These are phyloP conservation scores for Aegilops bicornis DNA, from an alignment of 176 grass and related monocot genomes.

Conservation along the genomic window DNA sequence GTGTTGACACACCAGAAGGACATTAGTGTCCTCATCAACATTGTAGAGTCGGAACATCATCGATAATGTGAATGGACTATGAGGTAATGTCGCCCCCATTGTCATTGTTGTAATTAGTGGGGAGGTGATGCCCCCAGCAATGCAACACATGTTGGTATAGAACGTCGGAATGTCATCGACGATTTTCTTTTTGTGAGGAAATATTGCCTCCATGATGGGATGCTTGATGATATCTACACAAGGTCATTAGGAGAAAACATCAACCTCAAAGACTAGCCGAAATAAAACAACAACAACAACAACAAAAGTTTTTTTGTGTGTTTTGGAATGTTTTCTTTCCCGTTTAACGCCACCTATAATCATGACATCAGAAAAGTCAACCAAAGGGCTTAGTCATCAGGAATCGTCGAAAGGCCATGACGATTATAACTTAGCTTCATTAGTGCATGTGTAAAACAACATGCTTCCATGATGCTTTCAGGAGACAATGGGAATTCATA, in stretches of 20 bases:
- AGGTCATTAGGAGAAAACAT: too few species aligned
- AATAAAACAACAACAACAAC: not conserved
- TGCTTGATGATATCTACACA: not conserved
- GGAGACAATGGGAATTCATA: not conserved
- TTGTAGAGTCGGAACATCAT: not conserved
- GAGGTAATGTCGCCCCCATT: not conserved
- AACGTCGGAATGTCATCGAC: too few species aligned
- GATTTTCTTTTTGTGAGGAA: too few species aligned
- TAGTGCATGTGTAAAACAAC: not conserved
- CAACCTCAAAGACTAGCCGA: not conserved
- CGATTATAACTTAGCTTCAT: not conserved
- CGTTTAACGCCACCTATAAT: not conserved
- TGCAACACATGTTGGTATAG: too few species aligned
- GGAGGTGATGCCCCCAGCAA: not conserved
- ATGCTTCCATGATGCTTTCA: not conserved
- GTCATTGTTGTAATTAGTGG: not conserved
- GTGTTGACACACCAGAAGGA: too few species aligned
- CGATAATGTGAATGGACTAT: not conserved
- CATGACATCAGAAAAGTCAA: not conserved
- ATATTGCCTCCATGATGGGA: too few species aligned
- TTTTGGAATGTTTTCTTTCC: not conserved
- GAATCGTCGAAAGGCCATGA: not conserved
- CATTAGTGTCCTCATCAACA: too few species aligned
- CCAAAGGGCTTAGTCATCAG: not conserved
- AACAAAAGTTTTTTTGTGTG: not conserved